These are phyloP conservation scores for Candida vartiovaarae DNA, from an alignment of 805 yeast genomes.

Conservation along the genomic window DNA sequence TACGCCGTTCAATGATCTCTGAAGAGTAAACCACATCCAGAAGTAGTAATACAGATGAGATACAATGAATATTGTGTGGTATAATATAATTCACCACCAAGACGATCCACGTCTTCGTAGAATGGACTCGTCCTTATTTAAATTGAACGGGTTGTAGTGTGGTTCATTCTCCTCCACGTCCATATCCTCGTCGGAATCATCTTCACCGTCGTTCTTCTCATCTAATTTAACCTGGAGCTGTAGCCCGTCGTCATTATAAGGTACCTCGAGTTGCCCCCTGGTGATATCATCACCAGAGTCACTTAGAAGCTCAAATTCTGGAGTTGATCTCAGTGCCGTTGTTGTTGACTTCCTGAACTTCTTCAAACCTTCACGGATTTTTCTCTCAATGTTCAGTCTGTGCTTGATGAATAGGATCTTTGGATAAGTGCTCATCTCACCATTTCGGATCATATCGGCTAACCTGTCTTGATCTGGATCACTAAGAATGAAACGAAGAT, in stretches of 20 bases:
- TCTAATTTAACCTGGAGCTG: conserved; percentile 13
- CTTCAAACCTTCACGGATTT: conserved; percentile 46
- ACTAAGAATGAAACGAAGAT: conserved; percentile 55
- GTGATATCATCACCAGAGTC: conserved; percentile 5
- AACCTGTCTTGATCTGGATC: conserved; percentile 61
- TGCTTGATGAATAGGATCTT: conserved; percentile 57
- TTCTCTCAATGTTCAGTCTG: conserved; percentile 57
- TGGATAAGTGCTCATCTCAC: conserved; percentile 63
- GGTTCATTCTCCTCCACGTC: background rate
- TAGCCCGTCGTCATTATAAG: conserved; percentile 4
- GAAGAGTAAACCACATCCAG: too few species aligned
- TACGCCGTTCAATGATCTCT: too few species aligned
- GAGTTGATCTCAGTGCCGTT: background rate
- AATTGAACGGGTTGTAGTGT: conserved; percentile 3
- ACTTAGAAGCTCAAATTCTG: conserved; percentile 1
- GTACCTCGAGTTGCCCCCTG: background rate
- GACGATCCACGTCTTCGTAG: background rate
- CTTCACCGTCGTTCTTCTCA: conserved; percentile 5
- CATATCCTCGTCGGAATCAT: conserved; percentile 8
- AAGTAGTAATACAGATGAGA: too few species aligned
- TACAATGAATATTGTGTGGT: too few species aligned
- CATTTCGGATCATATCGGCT: conserved; percentile 48
- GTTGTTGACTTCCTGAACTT: conserved; percentile 9
- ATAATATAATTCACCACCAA: background rate
- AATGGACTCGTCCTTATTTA: background rate